Base-by-base conservation (phyloP, 176 grass and related monocot genomes). In the Olyra latifolia region DNA sequence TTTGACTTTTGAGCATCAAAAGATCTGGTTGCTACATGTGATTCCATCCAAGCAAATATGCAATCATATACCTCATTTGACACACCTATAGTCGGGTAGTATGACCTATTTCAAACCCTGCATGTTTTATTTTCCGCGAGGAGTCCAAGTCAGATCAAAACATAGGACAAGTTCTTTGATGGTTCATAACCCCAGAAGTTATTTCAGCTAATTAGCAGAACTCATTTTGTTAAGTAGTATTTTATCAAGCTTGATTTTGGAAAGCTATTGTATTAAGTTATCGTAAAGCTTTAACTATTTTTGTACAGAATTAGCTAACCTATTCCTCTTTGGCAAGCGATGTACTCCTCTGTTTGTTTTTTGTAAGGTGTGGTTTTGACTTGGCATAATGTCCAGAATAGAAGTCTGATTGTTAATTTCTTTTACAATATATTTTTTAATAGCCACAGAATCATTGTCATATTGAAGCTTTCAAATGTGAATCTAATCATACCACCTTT, bases 11-110 rank as follows among this genome's bases (percentile, higher is more conserved):
- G 32, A 62, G 22, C 46, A 70, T 25, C 62, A 19, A 55, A 71
- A 64, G 35, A 72, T 78, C 61, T 29, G 65, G 72, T 46, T 77
- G 23, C 49, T 72, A 72, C 52, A 72, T 62, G n/a, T n/a, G 35
- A 38, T 57, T 68, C 29, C 41, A 59, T 62, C 11, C 19, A 39
- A 62, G 27, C 13, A 71, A 81, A 45, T 20, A 46, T 60, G 13
- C 57, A 67, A 76, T 32, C 40, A 38, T 16, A 68, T 84, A 38
- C 35, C n/a, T 56, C 41, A 47, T 49, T 58, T 25, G 43, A 39
- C 59, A 2, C 9, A 20, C 28, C 62, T n/a, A 71, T 81, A 46
- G 49, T 44, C 32, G 20, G n/a, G 39, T 45, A 48, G 28, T 57
- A 40, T 41, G 29, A 69, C 49, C 50, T 22, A 59, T 77, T 76